A percentile compares a stretch with the other conserved stretches of the same genome.
Conservation (phyloP, 2,329 filamentous ascomycete genomes). For the Nectriaceae sp. region DNA sequence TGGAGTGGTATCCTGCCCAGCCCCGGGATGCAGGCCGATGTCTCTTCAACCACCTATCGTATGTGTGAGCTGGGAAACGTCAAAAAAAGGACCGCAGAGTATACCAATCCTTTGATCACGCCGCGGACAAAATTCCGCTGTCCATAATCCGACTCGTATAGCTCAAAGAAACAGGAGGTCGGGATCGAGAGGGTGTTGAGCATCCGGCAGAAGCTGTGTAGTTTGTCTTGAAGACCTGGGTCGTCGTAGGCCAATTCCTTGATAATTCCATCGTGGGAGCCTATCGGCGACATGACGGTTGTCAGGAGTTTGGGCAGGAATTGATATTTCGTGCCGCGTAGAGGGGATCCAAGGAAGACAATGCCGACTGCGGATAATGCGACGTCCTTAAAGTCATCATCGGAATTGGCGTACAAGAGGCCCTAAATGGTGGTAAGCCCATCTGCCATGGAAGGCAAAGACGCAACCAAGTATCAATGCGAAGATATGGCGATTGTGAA, state of each 20-base stretch:
- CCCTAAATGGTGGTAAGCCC: no score
- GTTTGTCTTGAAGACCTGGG: slow-evolving; percentile 13
- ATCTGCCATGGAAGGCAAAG: no score
- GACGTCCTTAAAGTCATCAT: slow-evolving; percentile 9
- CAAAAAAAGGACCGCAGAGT: no score
- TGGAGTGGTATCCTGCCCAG: background rate
- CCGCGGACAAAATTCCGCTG: no score
- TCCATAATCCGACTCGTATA: slow-evolving; percentile 19
- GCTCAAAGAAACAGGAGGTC: slow-evolving; percentile 17
- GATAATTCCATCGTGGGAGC: slow-evolving; percentile 17
- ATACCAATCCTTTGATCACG: no score
- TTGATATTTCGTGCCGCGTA: slow-evolving; percentile 14
- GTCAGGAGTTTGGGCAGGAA: slow-evolving; percentile 5
- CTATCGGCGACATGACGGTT: slow-evolving; percentile 7
- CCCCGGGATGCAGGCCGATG: slow-evolving; percentile 5
- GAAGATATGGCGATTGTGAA: no score
- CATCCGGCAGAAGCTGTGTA: slow-evolving; percentile 18
- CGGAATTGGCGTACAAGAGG: slow-evolving; percentile 14
- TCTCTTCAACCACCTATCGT: slow-evolving; percentile 10
- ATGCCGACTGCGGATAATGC: slow-evolving; percentile 9
- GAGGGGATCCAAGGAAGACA: slow-evolving; percentile 18
- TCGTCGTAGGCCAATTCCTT: slow-evolving; percentile 14
- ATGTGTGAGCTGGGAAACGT: no score
- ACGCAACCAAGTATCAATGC: no score
- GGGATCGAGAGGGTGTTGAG: slow-evolving; percentile 10